Percentiles rank a stretch among this genome's conserved stretches.
phyloP scores from a whole-genome alignment of 345 rosid species.

The Rhizophora mangle region DNA sequence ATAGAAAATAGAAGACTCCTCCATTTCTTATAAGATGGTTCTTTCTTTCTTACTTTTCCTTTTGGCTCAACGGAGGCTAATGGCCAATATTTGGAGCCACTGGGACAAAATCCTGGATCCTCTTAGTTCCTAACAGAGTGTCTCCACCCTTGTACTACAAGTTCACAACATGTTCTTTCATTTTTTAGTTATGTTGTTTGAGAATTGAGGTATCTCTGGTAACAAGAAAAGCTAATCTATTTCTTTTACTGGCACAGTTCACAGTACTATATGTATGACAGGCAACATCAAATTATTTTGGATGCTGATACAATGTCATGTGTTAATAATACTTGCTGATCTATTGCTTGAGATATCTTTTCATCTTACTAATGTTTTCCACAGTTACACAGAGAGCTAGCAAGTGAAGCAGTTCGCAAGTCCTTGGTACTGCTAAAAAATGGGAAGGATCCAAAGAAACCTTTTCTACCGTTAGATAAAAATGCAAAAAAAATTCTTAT shows the following conservation, averaged over 20 bases:
- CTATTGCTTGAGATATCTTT: slow-evolving; percentile 8
- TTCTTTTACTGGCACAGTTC: neutral
- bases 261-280: neutral
- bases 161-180: neutral
- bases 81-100: too few relatives aligned
- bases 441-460: slow-evolving; percentile 50
- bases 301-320: neutral
- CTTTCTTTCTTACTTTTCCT: too few relatives aligned
- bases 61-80: too few relatives aligned
- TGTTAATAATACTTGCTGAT: neutral
- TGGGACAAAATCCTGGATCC: too few relatives aligned
- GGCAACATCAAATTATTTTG: neutral
- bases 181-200: neutral
- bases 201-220: neutral
- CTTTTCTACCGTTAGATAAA: slow-evolving; percentile 67
- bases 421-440: slow-evolving; percentile 83
- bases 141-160: neutral
- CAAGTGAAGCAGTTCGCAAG: slow-evolving; percentile 82
- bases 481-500: slow-evolving; percentile 65
- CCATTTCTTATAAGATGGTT: neutral
- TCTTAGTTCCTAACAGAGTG: neutral
- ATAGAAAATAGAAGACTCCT: slow-evolving; percentile 1
- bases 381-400: slow-evolving; percentile 73
- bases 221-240: too few relatives aligned
- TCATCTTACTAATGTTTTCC: slow-evolving; percentile 2